Conservation (phyloP, 352 stramenopile species). For the Phytophthora cactorum region DNA sequence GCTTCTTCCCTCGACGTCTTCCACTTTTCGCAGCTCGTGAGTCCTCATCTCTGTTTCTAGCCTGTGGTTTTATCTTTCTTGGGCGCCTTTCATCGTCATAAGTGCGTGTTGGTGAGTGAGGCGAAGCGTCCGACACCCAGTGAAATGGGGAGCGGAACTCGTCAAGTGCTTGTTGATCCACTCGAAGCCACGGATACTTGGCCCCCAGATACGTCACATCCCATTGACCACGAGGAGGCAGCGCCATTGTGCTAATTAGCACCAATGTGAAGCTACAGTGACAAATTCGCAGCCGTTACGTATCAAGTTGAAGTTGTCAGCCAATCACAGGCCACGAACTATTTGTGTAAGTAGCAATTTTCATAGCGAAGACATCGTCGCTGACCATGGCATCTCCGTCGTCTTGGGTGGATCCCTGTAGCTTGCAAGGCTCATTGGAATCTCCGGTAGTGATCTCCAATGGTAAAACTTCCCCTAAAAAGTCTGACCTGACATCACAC, state of each 20-base stretch:
- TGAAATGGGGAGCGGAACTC: constrained; percentile 73
- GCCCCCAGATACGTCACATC: constrained; percentile 59
- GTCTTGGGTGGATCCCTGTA: neutral
- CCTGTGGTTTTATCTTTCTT: neutral
- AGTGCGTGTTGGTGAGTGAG: constrained; percentile 12
- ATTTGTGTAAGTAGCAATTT: constrained; percentile 25
- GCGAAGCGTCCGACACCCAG: constrained; percentile 38
- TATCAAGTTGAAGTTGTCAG: constrained; percentile 28
- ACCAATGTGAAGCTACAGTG: neutral
- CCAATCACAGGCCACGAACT: constrained; percentile 11
- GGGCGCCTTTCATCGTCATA: constrained; percentile 1
- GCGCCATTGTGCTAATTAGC: constrained; percentile 21
- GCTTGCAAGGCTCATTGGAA: neutral
- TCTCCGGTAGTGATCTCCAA: neutral
- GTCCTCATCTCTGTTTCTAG: constrained; percentile 9
- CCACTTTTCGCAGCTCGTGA: no score
- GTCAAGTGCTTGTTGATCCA: constrained; percentile 63
- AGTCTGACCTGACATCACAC: neutral
- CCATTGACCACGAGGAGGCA: constrained; percentile 37
- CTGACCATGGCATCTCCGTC: no score
- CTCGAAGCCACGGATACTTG: constrained; percentile 84
- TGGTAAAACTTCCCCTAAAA: constrained; percentile 12
- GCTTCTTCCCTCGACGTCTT: constrained; percentile 8
- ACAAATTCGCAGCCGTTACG: constrained; percentile 8
- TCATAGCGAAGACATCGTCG: neutral